Base-by-base conservation (phyloP, 345 rosid species). In the Gossypium raimondii region DNA sequence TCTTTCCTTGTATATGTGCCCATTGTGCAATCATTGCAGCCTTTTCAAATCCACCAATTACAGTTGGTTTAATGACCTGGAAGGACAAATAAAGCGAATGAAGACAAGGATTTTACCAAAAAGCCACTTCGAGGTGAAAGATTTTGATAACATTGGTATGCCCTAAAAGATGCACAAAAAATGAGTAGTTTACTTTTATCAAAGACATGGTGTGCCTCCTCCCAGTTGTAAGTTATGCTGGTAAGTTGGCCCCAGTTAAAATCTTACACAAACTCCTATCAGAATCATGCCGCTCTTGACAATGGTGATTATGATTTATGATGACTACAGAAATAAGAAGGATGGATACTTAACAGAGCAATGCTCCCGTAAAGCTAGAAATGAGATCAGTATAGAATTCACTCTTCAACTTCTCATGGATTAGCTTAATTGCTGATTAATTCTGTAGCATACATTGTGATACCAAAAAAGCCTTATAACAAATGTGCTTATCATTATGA, bases 41-140 rank as follows among this genome's bases (percentile, higher is more conserved):
- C 73, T 84, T 92, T 82, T 92, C 97, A 83, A 94, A 89, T 56
- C 98, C 97, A 78, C 97, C 97, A 75, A 94, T 80, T 47, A 87
- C 90, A 77, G 92, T 88, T 65, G 97, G 98, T 85, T 94, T 94
- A 67, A 94, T 88, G 29, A 94, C 95, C 98, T 94, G 83, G 3
- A 13, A 77, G 59, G 60, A 41, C 67, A 73, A 79, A 69, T 44
- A 63, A 45, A 65, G 51, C 56, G 27, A 47, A 72, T 41, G 44
- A 10, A 72, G 25, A 74, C 75, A 55, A 85, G 63, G 61, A 38
- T 34, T 16, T 47, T 27, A 61, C 14, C 44, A 48, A 45, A 55
- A 16, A 73, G 43, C 61, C 60, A 48, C 24, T 60, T 73, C 3
- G 10, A 27, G 18, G 53, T 59, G 2, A 24, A 58, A 59, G 65